Conservation (phyloP, 768 basidiomycete genomes). For the Trichaptum fuscoviolaceum region DNA sequence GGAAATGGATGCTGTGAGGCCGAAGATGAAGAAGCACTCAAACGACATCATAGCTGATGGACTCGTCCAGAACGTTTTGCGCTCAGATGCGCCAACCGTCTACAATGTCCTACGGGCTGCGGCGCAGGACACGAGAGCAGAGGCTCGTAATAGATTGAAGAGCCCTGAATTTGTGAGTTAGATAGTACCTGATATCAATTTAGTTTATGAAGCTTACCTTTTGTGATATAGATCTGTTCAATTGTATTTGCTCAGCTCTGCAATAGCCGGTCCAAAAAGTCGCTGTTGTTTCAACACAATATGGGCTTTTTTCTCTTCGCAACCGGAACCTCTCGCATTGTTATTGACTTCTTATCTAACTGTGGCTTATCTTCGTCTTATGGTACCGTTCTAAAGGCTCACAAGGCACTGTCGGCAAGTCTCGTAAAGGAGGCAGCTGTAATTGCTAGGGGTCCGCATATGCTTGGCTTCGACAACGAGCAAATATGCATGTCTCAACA, state of each 20-base stretch:
- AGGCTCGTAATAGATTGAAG: neutral
- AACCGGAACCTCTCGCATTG: slow-evolving; percentile 26
- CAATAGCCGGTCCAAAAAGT: neutral
- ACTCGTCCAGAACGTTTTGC: neutral
- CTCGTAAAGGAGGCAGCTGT: neutral
- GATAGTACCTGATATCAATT: neutral
- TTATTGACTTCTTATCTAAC: slow-evolving; percentile 24
- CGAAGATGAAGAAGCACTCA: neutral
- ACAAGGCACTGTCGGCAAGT: neutral
- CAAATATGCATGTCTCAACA: neutral
- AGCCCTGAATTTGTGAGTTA: neutral
- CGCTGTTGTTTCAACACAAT: slow-evolving; percentile 12
- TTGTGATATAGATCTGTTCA: neutral
- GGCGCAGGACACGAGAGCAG: neutral
- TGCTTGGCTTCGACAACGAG: slow-evolving; percentile 1
- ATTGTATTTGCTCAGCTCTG: neutral
- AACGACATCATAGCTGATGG: neutral
- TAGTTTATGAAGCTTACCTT: neutral
- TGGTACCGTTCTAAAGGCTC: slow-evolving; percentile 16
- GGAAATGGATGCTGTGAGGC: neutral
- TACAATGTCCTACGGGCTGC: neutral
- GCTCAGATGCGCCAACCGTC: neutral
- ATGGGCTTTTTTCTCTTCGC: slow-evolving; percentile 29
- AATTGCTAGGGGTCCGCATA: neutral
- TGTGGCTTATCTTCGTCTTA: slow-evolving; percentile 29